Base-by-base conservation (phyloP, 2,329 filamentous ascomycete species). In the Pseudovirgaria hyperparasitica region DNA sequence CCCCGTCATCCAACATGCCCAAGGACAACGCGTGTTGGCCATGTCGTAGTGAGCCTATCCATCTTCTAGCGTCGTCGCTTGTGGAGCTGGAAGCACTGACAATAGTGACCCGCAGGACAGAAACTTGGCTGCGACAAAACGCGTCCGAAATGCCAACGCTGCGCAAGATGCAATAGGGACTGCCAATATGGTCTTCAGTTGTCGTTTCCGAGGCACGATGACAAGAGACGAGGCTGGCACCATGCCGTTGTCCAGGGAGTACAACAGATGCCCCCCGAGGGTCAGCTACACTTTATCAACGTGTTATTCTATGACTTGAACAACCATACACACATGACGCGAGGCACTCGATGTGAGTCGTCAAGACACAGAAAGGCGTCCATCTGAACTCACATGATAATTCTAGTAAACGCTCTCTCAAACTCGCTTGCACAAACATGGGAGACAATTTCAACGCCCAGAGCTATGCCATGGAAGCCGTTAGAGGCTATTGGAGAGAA, bases 171-270 rank as follows among this genome's bases (percentile, higher is more conserved):
- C 16, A 25, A 27, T 6, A 23, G 32, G 19, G 9, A 17, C 25
- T 40, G 37, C 19, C 27, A 35, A 11, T 40, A 40, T 20, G 37
- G 33, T n/a, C 18, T 36, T 12, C 28, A 29, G 15, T 27, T 40
- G 9, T 40, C 35, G 9, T 40, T 33, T 35, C 37, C 37, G 19
- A 25, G 26, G 9, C 26, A 27, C 13, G 27, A 30, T 25, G 37
- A 40, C 19, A 24, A 15, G 14, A 32, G 33, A 23, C 22, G 37
- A 27, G 22, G 19, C 16, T 13, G 25, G 11, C n/a, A 22, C 9
- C 12, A 11, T 4, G 16, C 30, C 13, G 17, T 27, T 23, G 6
- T 21, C 19, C 9, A 19, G 9, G n/a, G 14, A 9, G 11, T 11
- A 16, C 13, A 9, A 13, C 8, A 23, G 9, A 10, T 13, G 5